Evolutionary conservation across 2,329 filamentous ascomycete species (phyloP).

Genomic region (Colletotrichum orbiculare): DNA sequence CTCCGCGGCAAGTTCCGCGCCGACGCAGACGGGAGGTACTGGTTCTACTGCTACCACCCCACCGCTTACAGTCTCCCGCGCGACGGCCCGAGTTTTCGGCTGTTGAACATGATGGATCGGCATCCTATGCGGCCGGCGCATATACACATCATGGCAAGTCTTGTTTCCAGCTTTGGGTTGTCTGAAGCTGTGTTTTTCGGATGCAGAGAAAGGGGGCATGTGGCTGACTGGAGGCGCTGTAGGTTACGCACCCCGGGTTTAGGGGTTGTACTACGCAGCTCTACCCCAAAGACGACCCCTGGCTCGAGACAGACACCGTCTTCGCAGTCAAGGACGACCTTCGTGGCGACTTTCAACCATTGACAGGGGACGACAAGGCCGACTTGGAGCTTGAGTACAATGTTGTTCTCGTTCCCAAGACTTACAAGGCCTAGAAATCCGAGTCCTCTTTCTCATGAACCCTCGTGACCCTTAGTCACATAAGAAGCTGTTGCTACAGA

Average conservation of each 20-base stretch:
- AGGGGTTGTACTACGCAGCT: constrained; percentile 81
- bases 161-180: constrained; percentile 4
- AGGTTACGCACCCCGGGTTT: constrained; percentile 71
- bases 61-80: constrained; percentile 78
- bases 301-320: constrained; percentile 64
- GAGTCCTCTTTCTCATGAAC: neutral
- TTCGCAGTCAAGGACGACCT: constrained; percentile 66
- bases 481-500: no score
- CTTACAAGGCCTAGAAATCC: constrained; percentile 53
- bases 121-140: constrained; percentile 62
- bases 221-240: constrained; percentile 44
- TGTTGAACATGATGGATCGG: constrained; percentile 58
- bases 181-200: neutral
- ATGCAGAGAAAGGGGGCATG: neutral
- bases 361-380: constrained; percentile 51
- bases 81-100: constrained; percentile 61
- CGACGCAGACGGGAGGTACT: constrained; percentile 76
- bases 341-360: constrained; percentile 60
- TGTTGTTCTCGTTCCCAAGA: constrained; percentile 55
- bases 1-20: constrained; percentile 80
- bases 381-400: constrained; percentile 55
- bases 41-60: constrained; percentile 80
- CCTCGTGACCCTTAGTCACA: no score
- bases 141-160: constrained; percentile 61
- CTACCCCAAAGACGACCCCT: constrained; percentile 75